Evolutionary conservation across 306 rosid species (phyloP), one percentile per base, ranked within the genome.

Genomic region (Fragaria nilgerrensis): DNA sequence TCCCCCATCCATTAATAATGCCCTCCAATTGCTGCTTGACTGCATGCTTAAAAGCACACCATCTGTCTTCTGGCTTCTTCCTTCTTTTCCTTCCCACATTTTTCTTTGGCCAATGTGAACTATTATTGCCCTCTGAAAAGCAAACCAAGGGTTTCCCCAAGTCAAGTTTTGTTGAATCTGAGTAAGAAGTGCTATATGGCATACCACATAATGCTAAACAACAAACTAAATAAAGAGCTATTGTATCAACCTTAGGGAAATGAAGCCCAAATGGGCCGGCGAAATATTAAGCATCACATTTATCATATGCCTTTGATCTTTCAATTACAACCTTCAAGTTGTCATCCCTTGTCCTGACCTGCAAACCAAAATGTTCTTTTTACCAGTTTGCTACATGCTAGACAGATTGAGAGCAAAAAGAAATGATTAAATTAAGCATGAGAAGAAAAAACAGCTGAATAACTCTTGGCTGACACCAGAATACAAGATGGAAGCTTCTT

Each of bases 271-370:
- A 19, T 0, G 3, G 5, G 48, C 44, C 16, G 55, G 15, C 25
- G 4, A 72, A 47, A 70, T 29, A 53, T 82, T 79, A 89, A 68
- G 66, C n/a, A 47, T 63, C 80, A 81, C 87, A 85, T 66, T 68
- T 70, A 72, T 88, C 89, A 64, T 90, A 90, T 50, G 90, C 75
- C 82, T 83, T 88, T 55, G 92, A 90, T 75, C 87, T 90, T 85
- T 88, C 90, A 72, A 86, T 81, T 50, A 84, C 90, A 77, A 83
- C 88, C 84, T 88, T 81, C 76, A 78, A 80, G 3, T 71, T 85
- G 45, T 59, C 80, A 77, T 88, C 88, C 83, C 92, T 88, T 85
- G 27, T 86, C 85, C 92, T 81, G 64, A 90, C 90, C 95, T 88
- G 86, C 85, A 79, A 85, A 66, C 72, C 44, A 61, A 75, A 43